Evolutionary conservation across 2,329 filamentous ascomycete species (phyloP).

Genomic region (Verticillium isaacii): DNA sequence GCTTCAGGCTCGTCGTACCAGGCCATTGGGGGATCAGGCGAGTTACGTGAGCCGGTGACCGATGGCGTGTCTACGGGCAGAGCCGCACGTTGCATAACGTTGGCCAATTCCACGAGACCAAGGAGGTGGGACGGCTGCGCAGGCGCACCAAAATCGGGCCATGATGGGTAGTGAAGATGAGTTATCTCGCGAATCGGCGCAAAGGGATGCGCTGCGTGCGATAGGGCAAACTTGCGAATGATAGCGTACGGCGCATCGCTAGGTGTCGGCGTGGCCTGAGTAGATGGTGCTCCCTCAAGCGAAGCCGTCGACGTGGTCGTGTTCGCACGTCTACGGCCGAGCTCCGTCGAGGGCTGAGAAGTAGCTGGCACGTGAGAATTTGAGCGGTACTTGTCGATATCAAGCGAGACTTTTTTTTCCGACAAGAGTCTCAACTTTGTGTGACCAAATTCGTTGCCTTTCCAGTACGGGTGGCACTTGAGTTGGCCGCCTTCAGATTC

Average conservation of each 20-base stretch:
- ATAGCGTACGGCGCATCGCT: conserved; percentile 69
- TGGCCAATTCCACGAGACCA: conserved; percentile 83
- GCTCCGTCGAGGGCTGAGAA: conserved; percentile 9
- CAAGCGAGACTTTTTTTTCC: conserved; percentile 76
- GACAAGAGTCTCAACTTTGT: conserved; percentile 73
- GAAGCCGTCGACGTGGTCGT: conserved; percentile 23
- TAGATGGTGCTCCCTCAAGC: conserved; percentile 18
- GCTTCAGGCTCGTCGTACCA: conserved; percentile 58
- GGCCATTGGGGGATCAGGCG: conserved; percentile 28
- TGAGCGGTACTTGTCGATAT: conserved; percentile 52
- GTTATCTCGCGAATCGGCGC: conserved; percentile 86
- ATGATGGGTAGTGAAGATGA: conserved; percentile 90
- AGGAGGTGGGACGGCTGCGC: conserved; percentile 84
- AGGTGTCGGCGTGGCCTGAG: conserved; percentile 17
- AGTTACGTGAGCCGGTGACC: conserved; percentile 21
- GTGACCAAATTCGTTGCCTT: conserved; percentile 69
- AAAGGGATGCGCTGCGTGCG: conserved; percentile 73
- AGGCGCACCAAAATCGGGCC: conserved; percentile 94
- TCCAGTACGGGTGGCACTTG: conserved; percentile 96
- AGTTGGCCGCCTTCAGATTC: conserved; percentile 89
- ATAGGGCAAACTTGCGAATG: conserved; percentile 81
- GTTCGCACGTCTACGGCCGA: conserved; percentile 22
- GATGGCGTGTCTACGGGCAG: conserved; percentile 40
- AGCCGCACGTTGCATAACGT: conserved; percentile 61
- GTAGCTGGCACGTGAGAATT: conserved; percentile 8